phyloP scores from a whole-genome alignment of 164 flowering plant species.

The Dillenia turbinata region DNA sequence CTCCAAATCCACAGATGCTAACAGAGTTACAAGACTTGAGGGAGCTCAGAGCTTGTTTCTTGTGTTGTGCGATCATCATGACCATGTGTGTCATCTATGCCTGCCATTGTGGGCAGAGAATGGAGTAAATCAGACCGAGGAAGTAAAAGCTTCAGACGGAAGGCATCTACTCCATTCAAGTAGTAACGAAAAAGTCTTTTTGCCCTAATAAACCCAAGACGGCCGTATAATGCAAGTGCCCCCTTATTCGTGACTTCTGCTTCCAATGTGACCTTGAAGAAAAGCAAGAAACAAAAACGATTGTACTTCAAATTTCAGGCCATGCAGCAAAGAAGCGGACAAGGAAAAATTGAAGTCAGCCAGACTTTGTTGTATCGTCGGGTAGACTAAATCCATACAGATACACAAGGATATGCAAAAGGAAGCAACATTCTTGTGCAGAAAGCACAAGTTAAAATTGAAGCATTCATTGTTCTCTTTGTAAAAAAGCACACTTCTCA shows the following conservation, averaged over 20 bases:
- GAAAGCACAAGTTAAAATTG: too few relatives aligned
- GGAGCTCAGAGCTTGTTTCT: conserved; percentile 19
- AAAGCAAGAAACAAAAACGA: neutral
- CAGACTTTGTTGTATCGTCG: too few relatives aligned
- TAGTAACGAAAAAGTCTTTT: conserved; percentile 92
- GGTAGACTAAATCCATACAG: too few relatives aligned
- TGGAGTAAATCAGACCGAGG: conserved; percentile 50
- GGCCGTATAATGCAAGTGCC: conserved; percentile 92
- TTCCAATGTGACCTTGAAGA: conserved; percentile 82
- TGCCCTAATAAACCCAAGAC: conserved; percentile 96
- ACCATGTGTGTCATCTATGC: conserved; percentile 9
- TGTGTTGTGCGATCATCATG: conserved; percentile 10
- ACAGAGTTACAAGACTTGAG: conserved; percentile 7
- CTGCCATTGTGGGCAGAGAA: conserved; percentile 26
- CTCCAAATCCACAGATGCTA: too few relatives aligned
- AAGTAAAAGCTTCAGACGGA: conserved; percentile 80
- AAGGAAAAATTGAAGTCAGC: too few relatives aligned
- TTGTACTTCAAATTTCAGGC: too few relatives aligned
- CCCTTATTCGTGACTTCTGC: conserved; percentile 99
- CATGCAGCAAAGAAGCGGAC: too few relatives aligned
- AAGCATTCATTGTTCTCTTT: too few relatives aligned
- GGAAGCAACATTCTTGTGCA: too few relatives aligned
- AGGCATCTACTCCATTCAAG: conserved; percentile 97
- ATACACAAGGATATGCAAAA: too few relatives aligned
- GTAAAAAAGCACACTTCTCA: too few relatives aligned